Evolutionary conservation across 352 stramenopile genomes (phyloP), one percentile per base, ranked within the genome.

Genomic region (Phytophthora lateralis): DNA sequence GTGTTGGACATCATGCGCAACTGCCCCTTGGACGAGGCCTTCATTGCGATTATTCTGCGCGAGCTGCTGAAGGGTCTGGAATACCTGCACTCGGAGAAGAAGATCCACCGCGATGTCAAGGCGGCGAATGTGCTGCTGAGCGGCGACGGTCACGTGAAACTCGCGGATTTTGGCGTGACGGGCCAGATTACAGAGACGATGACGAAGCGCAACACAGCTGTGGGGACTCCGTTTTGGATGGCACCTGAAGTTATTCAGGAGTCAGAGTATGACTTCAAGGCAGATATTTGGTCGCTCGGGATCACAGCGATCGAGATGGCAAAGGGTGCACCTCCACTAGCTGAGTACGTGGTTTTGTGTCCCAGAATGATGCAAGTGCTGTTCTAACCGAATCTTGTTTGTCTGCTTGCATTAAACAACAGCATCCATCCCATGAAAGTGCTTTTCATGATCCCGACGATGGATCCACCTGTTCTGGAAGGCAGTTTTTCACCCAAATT

Each of bases 231-330:
- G 2, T 99, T 98, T 81, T 99, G 97, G 97, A 99, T 99, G 95
- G 95, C 95, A 2, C 96, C 82, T 9, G 82, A 91, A 61, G 82
- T 92, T 14, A 91, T 93, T 51, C 78, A 91, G 64, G 79, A 93
- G 59, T 88, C 76, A 15, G 64, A 89, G 48, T 99, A 99, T 76
- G 96, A 99, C 76, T 97, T 89, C 55, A 93, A 98, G 73, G 97
- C 96, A 9, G 97, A 99, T 78, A 97, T 99, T 46, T 99, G 98
- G 98, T 98, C 87, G 30, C 75, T 99, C 35, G 98, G 97, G 20
- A 99, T 99, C 73, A 99, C 97, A 6, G 86, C 89, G 6, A 99
- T 99, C 63, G 97, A 99, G 80, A 98, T 99, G 90, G 97, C 96
- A 2, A 97, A 99, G 67, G 96, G 97, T 12, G 81, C 93, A 35